These are phyloP conservation scores for Trypanosoma congolense DNA, from an alignment of 208 protist species.

Conservation along the genomic window DNA sequence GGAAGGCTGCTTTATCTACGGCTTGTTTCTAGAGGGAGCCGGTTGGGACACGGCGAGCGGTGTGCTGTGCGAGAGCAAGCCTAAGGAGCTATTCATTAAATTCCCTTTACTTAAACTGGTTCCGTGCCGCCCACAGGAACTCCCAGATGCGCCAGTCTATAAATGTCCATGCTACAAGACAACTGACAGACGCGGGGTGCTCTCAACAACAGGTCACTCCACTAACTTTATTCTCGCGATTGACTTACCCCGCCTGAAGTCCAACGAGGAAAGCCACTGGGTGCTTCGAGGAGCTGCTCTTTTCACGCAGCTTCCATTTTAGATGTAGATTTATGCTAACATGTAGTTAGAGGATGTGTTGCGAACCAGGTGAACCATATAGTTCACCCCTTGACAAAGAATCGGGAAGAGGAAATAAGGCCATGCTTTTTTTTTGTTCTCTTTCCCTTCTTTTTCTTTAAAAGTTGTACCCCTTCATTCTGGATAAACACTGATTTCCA, in stretches of 20 bases:
- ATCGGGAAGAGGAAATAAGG: background rate
- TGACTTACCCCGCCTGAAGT: constrained; percentile 70
- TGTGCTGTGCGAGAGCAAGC: constrained; percentile 80
- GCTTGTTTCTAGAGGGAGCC: constrained; percentile 88
- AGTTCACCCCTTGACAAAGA: background rate
- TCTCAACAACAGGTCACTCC: constrained; percentile 97
- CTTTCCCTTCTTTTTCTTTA: too few relatives aligned
- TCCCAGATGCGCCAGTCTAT: constrained; percentile 65
- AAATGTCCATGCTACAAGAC: constrained; percentile 95
- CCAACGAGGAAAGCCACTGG: constrained; percentile 82
- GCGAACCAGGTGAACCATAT: background rate
- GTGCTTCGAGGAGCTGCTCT: constrained; percentile 87
- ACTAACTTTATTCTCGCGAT: constrained; percentile 96
- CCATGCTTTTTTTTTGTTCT: background rate
- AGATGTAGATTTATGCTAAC: constrained; percentile 9
- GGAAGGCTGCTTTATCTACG: constrained; percentile 88
- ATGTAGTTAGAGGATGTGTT: background rate
- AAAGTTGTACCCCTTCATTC: too few relatives aligned
- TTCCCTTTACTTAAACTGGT: constrained; percentile 81
- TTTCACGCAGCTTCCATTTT: constrained; percentile 90
- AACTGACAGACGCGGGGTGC: constrained; percentile 86
- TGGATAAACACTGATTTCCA: too few relatives aligned
- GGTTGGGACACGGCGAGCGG: constrained; percentile 68
- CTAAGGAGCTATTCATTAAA: constrained; percentile 89
- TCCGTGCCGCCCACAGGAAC: constrained; percentile 47